Conservation (phyloP, 345 rosid species). For the Ceriops decandra region DNA sequence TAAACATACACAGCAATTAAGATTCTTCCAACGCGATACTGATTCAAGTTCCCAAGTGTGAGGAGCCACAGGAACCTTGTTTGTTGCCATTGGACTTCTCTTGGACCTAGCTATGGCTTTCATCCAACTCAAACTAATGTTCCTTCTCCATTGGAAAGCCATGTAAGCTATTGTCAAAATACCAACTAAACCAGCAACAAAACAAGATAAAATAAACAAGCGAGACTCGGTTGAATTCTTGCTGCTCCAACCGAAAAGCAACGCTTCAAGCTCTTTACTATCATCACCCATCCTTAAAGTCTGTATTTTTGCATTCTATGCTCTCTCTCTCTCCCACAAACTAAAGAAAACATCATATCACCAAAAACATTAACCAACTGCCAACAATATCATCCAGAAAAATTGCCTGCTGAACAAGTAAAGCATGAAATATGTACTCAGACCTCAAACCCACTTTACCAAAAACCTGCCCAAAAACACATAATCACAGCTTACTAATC, state of each 20-base stretch:
- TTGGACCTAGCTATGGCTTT: slow-evolving; percentile 88
- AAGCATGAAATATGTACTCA: too few relatives aligned
- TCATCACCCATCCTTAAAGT: slow-evolving; percentile 59
- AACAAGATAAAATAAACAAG: slow-evolving; percentile 57
- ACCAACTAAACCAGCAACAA: slow-evolving; percentile 74
- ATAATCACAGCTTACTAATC: too few relatives aligned
- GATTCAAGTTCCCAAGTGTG: slow-evolving; percentile 74
- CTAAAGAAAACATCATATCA: not conserved
- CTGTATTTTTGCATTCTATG: slow-evolving; percentile 22
- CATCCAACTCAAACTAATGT: slow-evolving; percentile 89
- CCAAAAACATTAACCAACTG: not conserved
- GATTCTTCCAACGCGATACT: slow-evolving; percentile 71
- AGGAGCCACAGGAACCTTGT: slow-evolving; percentile 60
- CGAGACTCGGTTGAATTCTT: slow-evolving; percentile 54
- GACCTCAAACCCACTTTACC: too few relatives aligned
- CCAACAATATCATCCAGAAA: not conserved
- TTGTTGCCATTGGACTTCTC: slow-evolving; percentile 82
- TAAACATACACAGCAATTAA: slow-evolving; percentile 86
- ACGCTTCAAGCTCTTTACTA: slow-evolving; percentile 40
- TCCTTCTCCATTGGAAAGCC: slow-evolving; percentile 94
- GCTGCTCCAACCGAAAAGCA: slow-evolving; percentile 46
- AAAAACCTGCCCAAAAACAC: too few relatives aligned
- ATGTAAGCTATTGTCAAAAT: slow-evolving; percentile 79
- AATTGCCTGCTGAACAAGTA: too few relatives aligned
- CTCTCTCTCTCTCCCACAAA: not conserved